A percentile compares a stretch with the other conserved stretches of the same genome.
phyloP scores from a whole-genome alignment of 2,329 filamentous ascomycete species.

The Arthroderma sp. region DNA sequence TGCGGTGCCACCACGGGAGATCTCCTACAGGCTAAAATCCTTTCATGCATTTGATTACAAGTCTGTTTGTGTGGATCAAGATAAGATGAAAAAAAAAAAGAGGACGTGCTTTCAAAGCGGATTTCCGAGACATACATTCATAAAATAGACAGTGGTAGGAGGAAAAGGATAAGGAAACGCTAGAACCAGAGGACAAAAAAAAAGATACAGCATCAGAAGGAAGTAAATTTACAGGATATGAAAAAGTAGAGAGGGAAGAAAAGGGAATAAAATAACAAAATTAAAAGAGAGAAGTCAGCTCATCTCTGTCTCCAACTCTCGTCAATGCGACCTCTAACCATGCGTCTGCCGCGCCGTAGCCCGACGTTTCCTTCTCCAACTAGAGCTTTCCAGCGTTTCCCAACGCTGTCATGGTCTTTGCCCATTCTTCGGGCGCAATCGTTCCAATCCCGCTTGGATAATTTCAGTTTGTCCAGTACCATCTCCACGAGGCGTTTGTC shows the following conservation, averaged over 20 bases:
- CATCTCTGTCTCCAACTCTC: conserved; percentile 15
- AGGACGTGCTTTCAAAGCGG: too few species aligned
- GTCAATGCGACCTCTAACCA: conserved; percentile 16
- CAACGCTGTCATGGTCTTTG: conserved; percentile 27
- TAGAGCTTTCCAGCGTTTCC: conserved; percentile 30
- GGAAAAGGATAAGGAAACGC: not conserved
- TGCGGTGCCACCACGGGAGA: too few species aligned
- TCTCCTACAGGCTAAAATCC: too few species aligned
- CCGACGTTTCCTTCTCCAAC: conserved; percentile 32
- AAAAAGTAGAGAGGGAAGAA: not conserved
- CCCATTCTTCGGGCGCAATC: conserved; percentile 33
- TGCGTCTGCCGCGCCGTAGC: conserved; percentile 21
- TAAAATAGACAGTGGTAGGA: too few species aligned
- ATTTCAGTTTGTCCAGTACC: conserved; percentile 32
- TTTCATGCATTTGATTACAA: too few species aligned
- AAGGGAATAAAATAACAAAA: not conserved
- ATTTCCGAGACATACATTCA: too few species aligned
- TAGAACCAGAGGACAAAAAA: conserved; percentile 2
- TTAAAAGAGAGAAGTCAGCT: conserved; percentile 1
- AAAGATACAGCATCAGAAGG: conserved; percentile 5
- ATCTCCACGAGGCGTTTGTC: conserved; percentile 31
- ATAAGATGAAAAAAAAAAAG: too few species aligned
- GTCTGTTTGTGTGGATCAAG: too few species aligned
- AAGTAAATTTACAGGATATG: conserved; percentile 2
- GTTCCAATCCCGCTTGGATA: conserved; percentile 32